Evolutionary conservation across 257 asterid species (phyloP), one percentile per base, ranked within the genome.

Genomic region (Petunia secreta): DNA sequence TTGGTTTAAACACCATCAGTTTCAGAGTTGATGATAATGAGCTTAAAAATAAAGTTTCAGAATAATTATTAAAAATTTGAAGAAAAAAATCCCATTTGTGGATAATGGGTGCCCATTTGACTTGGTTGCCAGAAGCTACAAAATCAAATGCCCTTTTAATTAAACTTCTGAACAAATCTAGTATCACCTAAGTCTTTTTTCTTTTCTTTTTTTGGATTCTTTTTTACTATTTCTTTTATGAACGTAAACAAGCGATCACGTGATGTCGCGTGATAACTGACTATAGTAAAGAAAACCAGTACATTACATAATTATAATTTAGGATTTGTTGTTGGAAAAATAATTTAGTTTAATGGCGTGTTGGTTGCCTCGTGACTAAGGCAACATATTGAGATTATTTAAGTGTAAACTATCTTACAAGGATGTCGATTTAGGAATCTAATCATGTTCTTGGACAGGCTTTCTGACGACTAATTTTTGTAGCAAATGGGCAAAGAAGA

Each of bases 211-310:
- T 5, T 25, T 25, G 25, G 2, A 1, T 5, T 44, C 46, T 6
- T 38, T 55, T 7, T 65, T 52, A 15, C 50, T 15, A 57, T 58
- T 67, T 54, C 43, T 83, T 58, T 55, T 16, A 38, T 76, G 4
- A 25, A 40, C 10, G 77, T 75, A 79, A 76, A 82, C 78, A 85
- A 65, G 85, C 75, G 86, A 85, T 88, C 96, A 89, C 94, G 91
- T 91, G 94, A 87, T 71, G 87, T 85, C 92, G 91, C 94, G 91
- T 91, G 97, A 91, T 88, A 86, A 82, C 80, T 82, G 88, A 85
- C 86, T 77, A 80, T 41, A 37, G 80, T 71, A 71, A 54, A 85
- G 87, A 86, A 80, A 84, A 83, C 83, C 63, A 83, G 85, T 73
- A 73, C 78, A 50, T 43, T 8, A 67, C 15, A 66, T 73, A 73